A percentile compares a stretch with the other conserved stretches of the same genome.
Conservation (phyloP, 192 early-diverging fungal species). For the Umbelopsis vinacea region DNA sequence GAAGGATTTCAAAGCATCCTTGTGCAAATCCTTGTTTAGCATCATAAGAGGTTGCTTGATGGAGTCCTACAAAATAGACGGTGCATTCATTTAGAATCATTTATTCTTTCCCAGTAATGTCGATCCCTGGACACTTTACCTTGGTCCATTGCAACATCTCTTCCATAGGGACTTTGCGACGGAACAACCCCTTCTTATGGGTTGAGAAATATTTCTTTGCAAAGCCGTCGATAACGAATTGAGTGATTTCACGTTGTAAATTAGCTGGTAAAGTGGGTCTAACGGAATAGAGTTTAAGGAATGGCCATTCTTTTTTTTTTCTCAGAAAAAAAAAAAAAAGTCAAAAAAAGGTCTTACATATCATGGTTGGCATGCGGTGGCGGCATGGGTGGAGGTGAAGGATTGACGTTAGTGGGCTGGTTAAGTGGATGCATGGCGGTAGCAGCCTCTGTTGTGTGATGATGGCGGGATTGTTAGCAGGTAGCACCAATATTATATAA, state of each 20-base stretch:
- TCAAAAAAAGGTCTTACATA: neutral
- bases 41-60: conserved; percentile 82
- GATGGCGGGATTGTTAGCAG: conserved; percentile 2
- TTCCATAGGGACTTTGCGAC: conserved; percentile 84
- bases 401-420: conserved; percentile 27
- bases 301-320: no score
- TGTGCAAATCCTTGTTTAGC: conserved; percentile 78
- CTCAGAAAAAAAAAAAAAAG: no score
- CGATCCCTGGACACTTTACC: no score
- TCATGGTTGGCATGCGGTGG: conserved; percentile 14
- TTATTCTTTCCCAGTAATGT: no score
- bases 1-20: conserved; percentile 88
- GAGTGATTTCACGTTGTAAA: conserved; percentile 72
- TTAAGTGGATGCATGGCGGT: conserved; percentile 57
- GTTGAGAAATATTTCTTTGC: conserved; percentile 91
- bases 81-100: no score
- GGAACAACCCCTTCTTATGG: conserved; percentile 84
- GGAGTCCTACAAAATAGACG: conserved; percentile 67
- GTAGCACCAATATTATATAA: conserved; percentile 20
- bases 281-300: conserved; percentile 7
- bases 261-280: conserved; percentile 52
- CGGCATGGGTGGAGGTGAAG: neutral
- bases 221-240: conserved; percentile 86
- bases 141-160: conserved; percentile 86
- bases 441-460: conserved; percentile 52